phyloP scores from a whole-genome alignment of 768 basidiomycete genomes.

The Steccherinum ochraceum region DNA sequence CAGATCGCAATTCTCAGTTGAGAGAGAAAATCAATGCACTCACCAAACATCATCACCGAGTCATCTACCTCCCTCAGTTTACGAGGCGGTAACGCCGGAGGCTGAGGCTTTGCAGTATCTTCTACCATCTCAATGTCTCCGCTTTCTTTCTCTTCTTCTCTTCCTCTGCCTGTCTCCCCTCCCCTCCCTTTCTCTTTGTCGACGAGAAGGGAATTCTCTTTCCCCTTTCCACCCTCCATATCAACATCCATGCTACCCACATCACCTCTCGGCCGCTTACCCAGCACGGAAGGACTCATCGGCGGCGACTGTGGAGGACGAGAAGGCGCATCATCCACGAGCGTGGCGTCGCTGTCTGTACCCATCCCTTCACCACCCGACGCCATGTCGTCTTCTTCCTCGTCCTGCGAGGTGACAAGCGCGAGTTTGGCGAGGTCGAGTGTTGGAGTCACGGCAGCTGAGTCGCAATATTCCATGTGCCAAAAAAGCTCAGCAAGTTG shows the following conservation, averaged over 20 bases:
- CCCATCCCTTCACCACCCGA: conserved; percentile 44
- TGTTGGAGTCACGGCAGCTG: conserved; percentile 71
- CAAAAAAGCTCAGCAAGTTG: conserved; percentile 77
- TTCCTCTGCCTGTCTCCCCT: too few relatives aligned
- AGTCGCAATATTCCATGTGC: conserved; percentile 61
- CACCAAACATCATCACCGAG: conserved; percentile 90
- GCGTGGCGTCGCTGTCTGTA: conserved; percentile 82
- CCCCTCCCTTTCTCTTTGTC: conserved; percentile 11
- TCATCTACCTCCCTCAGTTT: conserved; percentile 49
- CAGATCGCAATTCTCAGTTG: background rate
- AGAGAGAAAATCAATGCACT: conserved; percentile 21
- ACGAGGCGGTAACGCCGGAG: conserved; percentile 52
- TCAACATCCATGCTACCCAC: conserved; percentile 47
- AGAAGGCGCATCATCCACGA: conserved; percentile 63
- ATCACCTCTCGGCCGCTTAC: conserved; percentile 50
- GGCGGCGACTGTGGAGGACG: conserved; percentile 23
- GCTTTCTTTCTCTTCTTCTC: too few relatives aligned
- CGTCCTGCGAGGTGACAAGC: conserved; percentile 83
- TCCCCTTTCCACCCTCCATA: background rate
- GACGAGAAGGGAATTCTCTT: background rate
- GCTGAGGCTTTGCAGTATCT: conserved; percentile 22
- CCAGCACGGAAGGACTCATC: conserved; percentile 45
- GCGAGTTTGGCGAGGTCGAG: conserved; percentile 88
- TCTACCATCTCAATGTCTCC: conserved; percentile 28
- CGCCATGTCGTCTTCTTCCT: conserved; percentile 76